phyloP scores from a whole-genome alignment of 805 yeast species.

The Barnettozyma populi region DNA sequence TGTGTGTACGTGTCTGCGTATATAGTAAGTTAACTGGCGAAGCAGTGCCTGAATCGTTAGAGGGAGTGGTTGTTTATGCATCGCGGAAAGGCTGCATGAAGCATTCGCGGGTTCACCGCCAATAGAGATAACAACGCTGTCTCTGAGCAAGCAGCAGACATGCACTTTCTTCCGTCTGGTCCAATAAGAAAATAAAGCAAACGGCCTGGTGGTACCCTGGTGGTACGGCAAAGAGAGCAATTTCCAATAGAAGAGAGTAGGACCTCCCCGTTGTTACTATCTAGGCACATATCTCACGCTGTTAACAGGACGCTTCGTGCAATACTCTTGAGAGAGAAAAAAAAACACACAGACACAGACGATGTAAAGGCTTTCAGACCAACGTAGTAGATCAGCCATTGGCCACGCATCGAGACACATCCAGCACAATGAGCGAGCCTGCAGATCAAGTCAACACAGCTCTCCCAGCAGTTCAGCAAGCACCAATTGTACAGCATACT shows the following conservation, averaged over 20 bases:
- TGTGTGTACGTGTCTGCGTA: too few relatives aligned
- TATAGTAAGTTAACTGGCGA: too few relatives aligned
- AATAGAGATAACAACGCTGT: neutral
- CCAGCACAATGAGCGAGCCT: slow-evolving; percentile 11
- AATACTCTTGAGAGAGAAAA: neutral
- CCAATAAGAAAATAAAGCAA: too few relatives aligned
- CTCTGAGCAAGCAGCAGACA: neutral
- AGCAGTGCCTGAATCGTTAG: neutral
- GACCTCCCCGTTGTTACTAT: too few relatives aligned
- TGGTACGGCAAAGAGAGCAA: too few relatives aligned
- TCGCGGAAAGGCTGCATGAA: neutral
- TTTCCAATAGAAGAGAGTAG: too few relatives aligned
- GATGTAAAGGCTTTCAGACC: too few relatives aligned
- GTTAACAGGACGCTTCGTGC: neutral
- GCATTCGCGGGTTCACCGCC: neutral
- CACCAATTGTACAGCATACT: neutral
- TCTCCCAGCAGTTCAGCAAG: neutral
- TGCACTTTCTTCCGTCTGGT: neutral
- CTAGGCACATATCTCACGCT: neutral
- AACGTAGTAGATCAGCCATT: neutral
- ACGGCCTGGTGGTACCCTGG: too few relatives aligned
- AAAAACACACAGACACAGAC: too few relatives aligned
- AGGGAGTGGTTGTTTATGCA: neutral
- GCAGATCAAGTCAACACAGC: slow-evolving; percentile 4
- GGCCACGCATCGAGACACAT: neutral